A percentile compares a stretch with the other conserved stretches of the same genome.
Conservation (phyloP, 2,329 filamentous ascomycete species). For the Bipolaris zeicola region DNA sequence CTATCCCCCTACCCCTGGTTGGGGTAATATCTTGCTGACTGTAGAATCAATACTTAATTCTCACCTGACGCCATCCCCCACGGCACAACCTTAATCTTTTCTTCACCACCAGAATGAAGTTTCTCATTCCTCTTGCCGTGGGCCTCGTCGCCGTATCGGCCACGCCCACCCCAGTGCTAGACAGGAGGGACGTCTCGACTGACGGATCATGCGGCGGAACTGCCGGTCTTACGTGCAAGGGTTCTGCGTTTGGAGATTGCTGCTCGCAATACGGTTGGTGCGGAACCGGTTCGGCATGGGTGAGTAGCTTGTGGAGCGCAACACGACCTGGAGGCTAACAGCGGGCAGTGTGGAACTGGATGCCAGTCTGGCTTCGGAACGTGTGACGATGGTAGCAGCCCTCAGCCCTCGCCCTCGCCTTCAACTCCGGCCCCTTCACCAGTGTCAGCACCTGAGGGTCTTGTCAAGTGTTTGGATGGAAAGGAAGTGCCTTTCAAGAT, state of each 20-base stretch:
- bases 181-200: conserved; percentile 42
- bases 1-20: background rate
- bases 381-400: conserved; percentile 27
- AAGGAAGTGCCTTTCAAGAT: conserved; percentile 44
- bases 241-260: conserved; percentile 52
- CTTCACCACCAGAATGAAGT: conserved; percentile 20
- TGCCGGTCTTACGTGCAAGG: conserved; percentile 50
- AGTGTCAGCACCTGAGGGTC: conserved; percentile 16
- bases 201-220: conserved; percentile 52
- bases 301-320: background rate
- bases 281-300: conserved; percentile 36
- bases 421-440: conserved; percentile 24
- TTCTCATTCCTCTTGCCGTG: conserved; percentile 25
- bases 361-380: conserved; percentile 43
- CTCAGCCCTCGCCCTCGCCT: conserved; percentile 20
- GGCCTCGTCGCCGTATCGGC: conserved; percentile 24
- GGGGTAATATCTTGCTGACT: background rate
- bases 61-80: background rate
- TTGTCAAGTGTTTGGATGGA: conserved; percentile 38
- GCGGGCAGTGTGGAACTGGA: conserved; percentile 34
- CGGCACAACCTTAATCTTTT: background rate
- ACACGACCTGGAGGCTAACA: conserved; percentile 15
- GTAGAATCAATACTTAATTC: background rate
- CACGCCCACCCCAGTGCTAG: conserved; percentile 14
- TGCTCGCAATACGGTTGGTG: conserved; percentile 53